Evolutionary conservation across 345 rosid species (phyloP), one percentile per base, ranked within the genome.

Genomic region (Eucalyptus leucophloia): DNA sequence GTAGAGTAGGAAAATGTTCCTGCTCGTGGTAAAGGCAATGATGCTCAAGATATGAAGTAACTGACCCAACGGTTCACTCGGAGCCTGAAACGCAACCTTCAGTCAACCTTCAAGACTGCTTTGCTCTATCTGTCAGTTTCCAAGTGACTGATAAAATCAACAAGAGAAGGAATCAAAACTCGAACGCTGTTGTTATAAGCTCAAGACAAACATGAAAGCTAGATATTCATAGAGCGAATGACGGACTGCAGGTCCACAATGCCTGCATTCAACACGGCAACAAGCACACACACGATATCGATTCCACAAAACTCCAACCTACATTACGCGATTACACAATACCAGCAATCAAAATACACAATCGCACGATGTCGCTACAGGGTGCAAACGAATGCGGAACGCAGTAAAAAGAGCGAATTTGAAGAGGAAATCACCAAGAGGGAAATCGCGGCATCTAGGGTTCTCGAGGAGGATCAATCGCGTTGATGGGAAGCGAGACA

Each of bases 401-500:
- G 13, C 4, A 40, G 26, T 6, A 0, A 4, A 21, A 44, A 42
- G 42, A 77, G 83, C 23, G 83, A 77, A 77, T 21, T 40, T 12
- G 83, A 40, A 77, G 47, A 12, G 83, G 47, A 40, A 77, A 77
- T 77, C 85, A 77, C 85, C 85, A 0, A 7, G 47, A 24, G 42
- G 47, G 85, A 40, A 40, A 77, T 77, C 30, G 47, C 30, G 28
- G 47, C 24, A 2, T 77, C 47, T 40, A 23, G 42, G 83, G 47
- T 40, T 40, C 53, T 34, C 49, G 16, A 77, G 50, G 44, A 80
- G 42, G 18, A 15, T 83, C 12, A 60, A 40, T 60, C 85, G 24
- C 80, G 88, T 40, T 89, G 96, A 89, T 87, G 94, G 19, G 94
- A 91, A 42, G 95, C 87, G 85, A 95, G 89, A 62, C 97, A 95